Evolutionary conservation across 2,329 filamentous ascomycete species (phyloP).

Genomic region (Sporothrix inflata): DNA sequence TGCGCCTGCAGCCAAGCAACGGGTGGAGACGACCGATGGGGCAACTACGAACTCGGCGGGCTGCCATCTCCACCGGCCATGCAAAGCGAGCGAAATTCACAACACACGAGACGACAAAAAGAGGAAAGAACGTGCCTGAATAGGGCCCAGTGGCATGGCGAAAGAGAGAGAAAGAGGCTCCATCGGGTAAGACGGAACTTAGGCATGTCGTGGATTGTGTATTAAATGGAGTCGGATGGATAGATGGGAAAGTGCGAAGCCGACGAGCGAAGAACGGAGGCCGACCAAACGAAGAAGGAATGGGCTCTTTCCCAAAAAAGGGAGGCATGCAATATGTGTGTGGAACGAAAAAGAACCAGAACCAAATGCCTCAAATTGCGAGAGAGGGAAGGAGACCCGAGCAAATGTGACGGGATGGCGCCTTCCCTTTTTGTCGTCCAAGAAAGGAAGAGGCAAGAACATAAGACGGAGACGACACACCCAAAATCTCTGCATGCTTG

Average conservation of each 20-base stretch:
- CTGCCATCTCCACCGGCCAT: background rate
- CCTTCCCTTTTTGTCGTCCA: background rate
- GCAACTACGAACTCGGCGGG: background rate
- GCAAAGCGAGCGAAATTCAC: slow-evolving; percentile 4
- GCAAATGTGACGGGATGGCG: background rate
- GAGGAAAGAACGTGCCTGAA: background rate
- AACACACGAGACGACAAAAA: slow-evolving; percentile 7
- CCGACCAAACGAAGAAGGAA: background rate
- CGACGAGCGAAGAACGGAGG: slow-evolving; percentile 18
- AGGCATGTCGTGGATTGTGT: background rate
- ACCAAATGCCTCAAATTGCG: background rate
- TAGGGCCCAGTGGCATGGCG: background rate
- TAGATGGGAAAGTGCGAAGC: slow-evolving; percentile 8
- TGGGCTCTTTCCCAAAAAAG: background rate
- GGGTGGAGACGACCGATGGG: slow-evolving; percentile 4
- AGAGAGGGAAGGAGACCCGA: background rate
- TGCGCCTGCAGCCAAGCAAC: slow-evolving; percentile 24
- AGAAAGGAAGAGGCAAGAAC: background rate
- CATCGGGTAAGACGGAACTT: background rate
- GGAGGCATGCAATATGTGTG: background rate
- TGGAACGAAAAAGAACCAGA: background rate
- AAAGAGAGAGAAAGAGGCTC: background rate
- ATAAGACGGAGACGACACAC: background rate
- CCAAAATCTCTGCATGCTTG: background rate
- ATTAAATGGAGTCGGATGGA: background rate